Evolutionary conservation across 305 asterid species (phyloP).

Genomic region (Fraxinus paxiana): DNA sequence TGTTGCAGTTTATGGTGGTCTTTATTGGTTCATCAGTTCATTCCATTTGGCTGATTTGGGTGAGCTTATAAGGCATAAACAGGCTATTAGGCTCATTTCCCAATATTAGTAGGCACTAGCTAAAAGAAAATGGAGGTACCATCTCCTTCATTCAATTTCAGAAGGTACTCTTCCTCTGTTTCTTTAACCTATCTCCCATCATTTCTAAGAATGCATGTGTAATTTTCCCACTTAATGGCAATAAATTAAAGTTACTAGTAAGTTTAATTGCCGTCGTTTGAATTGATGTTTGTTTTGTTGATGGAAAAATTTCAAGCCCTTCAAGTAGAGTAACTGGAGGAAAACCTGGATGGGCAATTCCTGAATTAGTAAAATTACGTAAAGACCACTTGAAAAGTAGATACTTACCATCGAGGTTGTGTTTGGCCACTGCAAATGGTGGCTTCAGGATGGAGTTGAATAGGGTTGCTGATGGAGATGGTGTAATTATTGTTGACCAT

Average conservation of each 20-base stretch:
- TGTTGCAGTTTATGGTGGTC: background rate
- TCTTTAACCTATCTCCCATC: background rate
- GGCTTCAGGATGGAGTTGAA: conserved; percentile 45
- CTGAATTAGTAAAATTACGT: conserved; percentile 46
- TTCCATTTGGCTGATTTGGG: background rate
- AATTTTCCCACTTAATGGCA: background rate
- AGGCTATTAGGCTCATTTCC: background rate
- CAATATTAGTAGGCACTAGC: background rate
- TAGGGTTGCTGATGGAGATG: conserved; percentile 61
- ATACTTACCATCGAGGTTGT: conserved; percentile 40
- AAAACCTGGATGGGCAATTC: conserved; percentile 31
- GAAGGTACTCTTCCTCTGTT: conserved; percentile 34
- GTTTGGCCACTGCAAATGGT: conserved; percentile 59
- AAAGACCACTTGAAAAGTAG: conserved; percentile 33
- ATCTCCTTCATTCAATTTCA: conserved; percentile 38
- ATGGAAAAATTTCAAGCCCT: conserved; percentile 24
- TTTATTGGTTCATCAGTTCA: background rate
- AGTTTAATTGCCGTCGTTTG: background rate
- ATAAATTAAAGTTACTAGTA: background rate
- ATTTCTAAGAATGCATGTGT: background rate
- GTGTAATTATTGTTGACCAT: conserved; percentile 86
- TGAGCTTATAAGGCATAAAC: background rate
- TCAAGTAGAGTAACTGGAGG: conserved; percentile 35
- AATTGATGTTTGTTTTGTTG: conserved; percentile 2
- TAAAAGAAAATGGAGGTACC: conserved; percentile 52